Evolutionary conservation across 2,329 filamentous ascomycete genomes (phyloP).

Genomic region (Stagonosporopsis vannaccii): DNA sequence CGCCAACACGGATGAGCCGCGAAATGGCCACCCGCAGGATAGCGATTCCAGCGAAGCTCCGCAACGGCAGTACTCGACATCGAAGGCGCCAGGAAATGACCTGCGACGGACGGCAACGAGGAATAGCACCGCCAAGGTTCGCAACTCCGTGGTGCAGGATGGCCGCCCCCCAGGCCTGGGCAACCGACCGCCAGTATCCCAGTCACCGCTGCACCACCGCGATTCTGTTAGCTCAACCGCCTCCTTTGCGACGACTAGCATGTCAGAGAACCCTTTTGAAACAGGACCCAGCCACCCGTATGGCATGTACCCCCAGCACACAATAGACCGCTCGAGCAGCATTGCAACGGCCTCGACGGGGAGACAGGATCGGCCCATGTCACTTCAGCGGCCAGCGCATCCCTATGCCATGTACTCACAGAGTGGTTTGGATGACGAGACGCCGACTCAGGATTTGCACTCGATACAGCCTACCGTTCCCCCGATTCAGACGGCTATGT

Average conservation of each 20-base stretch:
- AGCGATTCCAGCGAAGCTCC: conserved; percentile 33
- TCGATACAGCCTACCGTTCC: conserved; percentile 45
- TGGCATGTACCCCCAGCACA: conserved; percentile 79
- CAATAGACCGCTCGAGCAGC: conserved; percentile 64
- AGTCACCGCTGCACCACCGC: conserved; percentile 43
- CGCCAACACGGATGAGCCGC: conserved; percentile 30
- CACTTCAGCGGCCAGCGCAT: conserved; percentile 74
- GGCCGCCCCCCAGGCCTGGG: conserved; percentile 26
- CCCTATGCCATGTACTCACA: conserved; percentile 89
- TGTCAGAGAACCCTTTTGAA: conserved; percentile 70
- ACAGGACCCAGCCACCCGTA: conserved; percentile 85
- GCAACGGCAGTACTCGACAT: conserved; percentile 33
- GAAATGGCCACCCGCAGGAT: conserved; percentile 23
- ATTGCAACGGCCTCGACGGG: conserved; percentile 75
- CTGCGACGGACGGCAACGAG: conserved; percentile 45
- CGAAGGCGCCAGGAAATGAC: conserved; percentile 32
- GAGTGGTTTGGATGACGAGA: conserved; percentile 65
- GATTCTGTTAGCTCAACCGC: conserved; percentile 50
- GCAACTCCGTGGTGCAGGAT: conserved; percentile 34
- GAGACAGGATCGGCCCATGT: conserved; percentile 65
- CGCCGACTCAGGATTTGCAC: conserved; percentile 29
- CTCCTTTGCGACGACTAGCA: conserved; percentile 51
- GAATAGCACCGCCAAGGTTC: conserved; percentile 48
- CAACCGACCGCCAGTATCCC: conserved; percentile 32
- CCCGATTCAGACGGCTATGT: conserved; percentile 58